Evolutionary conservation across 306 rosid genomes (phyloP).

Genomic region (Lablab purpureus): DNA sequence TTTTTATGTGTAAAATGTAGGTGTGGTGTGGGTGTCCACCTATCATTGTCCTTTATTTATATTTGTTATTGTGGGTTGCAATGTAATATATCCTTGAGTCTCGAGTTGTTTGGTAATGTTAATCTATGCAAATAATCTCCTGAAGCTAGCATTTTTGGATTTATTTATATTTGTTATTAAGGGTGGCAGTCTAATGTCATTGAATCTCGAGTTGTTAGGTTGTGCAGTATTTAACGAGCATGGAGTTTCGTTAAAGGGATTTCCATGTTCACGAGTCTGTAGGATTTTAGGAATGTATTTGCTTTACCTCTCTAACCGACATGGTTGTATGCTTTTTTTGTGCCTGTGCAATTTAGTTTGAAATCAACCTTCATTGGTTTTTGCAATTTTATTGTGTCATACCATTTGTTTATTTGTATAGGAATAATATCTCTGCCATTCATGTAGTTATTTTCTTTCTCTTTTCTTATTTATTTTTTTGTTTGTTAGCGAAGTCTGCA

Average conservation of each 20-base stretch:
- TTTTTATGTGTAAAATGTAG: too few relatives aligned
- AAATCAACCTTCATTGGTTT: constrained; percentile 10
- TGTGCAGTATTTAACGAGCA: background rate
- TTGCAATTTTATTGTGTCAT: background rate
- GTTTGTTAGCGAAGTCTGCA: constrained; percentile 41
- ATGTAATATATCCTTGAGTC: too few relatives aligned
- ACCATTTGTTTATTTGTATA: background rate
- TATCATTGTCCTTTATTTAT: too few relatives aligned
- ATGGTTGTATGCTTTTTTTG: background rate
- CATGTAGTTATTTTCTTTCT: background rate
- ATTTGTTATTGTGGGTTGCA: too few relatives aligned
- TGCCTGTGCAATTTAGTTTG: constrained; percentile 1
- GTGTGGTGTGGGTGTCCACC: too few relatives aligned
- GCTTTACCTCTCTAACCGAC: background rate
- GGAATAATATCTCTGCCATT: constrained; percentile 1
- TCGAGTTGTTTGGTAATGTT: background rate
- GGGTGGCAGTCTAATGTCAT: background rate
- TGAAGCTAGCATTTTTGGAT: background rate
- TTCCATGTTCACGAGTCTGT: background rate
- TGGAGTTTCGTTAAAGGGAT: background rate
- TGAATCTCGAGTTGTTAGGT: background rate
- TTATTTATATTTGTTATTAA: constrained; percentile 19
- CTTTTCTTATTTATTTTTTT: constrained; percentile 20
- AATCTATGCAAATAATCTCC: background rate
- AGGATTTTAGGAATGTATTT: constrained; percentile 15